Evolutionary conservation across 2,329 filamentous ascomycete species (phyloP).

Genomic region (Emergomyces pasteurianus): DNA sequence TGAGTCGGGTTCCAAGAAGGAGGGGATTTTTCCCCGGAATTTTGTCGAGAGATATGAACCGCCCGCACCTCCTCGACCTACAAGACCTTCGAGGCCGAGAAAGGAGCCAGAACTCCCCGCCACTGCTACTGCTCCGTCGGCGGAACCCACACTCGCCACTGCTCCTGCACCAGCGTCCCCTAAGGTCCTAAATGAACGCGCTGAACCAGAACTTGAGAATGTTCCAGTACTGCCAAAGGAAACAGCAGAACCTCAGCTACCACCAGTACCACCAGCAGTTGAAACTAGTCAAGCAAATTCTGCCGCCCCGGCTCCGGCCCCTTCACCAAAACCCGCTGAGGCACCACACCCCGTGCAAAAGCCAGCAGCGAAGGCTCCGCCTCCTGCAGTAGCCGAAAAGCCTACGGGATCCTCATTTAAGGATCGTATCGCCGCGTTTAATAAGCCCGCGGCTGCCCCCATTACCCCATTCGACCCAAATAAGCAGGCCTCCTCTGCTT

Average conservation of each 20-base stretch:
- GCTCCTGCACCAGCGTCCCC: conserved; percentile 18
- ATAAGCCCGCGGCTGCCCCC: conserved; percentile 74
- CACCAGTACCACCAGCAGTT: conserved; percentile 15
- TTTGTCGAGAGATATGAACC: conserved; percentile 97
- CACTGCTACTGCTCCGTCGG: conserved; percentile 18
- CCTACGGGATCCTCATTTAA: conserved; percentile 68
- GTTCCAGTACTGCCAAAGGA: conserved; percentile 15
- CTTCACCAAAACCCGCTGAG: conserved; percentile 20
- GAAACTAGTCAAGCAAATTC: background rate
- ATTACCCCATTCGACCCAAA: conserved; percentile 80
- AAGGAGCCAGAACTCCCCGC: conserved; percentile 41
- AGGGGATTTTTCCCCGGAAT: conserved; percentile 89
- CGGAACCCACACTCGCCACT: conserved; percentile 22
- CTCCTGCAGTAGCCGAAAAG: conserved; percentile 57
- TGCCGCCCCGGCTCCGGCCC: conserved; percentile 16
- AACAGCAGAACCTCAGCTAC: conserved; percentile 11
- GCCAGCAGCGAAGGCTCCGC: conserved; percentile 46
- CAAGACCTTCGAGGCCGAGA: conserved; percentile 56
- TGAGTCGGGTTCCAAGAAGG: conserved; percentile 57
- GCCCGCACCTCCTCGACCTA: conserved; percentile 73
- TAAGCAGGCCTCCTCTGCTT: conserved; percentile 44
- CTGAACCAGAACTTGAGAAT: conserved; percentile 20
- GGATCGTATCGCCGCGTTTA: conserved; percentile 95
- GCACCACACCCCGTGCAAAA: conserved; percentile 29
- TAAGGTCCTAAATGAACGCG: conserved; percentile 21